These are phyloP conservation scores for Mycotypha africana DNA, from an alignment of 371 early-diverging fungal species.

Conservation along the genomic window DNA sequence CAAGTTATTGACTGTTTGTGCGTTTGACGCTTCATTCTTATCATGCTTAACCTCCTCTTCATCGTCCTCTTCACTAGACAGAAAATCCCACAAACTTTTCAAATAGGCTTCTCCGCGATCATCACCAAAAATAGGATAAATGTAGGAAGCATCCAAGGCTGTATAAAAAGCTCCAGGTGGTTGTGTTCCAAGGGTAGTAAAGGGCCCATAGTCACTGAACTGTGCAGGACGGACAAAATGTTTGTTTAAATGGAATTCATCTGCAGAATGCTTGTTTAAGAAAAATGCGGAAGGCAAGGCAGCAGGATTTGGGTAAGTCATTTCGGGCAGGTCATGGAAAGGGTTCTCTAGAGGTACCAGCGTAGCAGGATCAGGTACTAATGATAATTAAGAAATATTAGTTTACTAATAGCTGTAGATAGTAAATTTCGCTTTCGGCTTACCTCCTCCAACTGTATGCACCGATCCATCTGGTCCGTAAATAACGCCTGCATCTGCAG, in stretches of 20 bases:
- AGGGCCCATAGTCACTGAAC: slow-evolving; percentile 53
- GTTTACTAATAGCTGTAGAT: not conserved
- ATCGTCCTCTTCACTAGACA: slow-evolving; percentile 31
- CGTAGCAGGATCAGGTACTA: slow-evolving; percentile 20
- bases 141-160: slow-evolving; percentile 39
- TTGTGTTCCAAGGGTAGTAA: slow-evolving; percentile 41
- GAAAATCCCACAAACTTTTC: slow-evolving; percentile 56
- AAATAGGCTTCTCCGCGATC: slow-evolving; percentile 61
- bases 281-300: slow-evolving; percentile 43
- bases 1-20: no score
- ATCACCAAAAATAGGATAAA: slow-evolving; percentile 57
- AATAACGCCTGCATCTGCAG: slow-evolving; percentile 33
- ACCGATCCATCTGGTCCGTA: slow-evolving; percentile 45
- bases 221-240: slow-evolving; percentile 36
- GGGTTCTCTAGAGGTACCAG: slow-evolving; percentile 20
- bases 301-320: slow-evolving; percentile 33
- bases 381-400: not conserved
- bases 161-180: slow-evolving; percentile 47
- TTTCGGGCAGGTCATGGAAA: slow-evolving; percentile 31
- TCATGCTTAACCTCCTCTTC: not conserved
- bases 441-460: slow-evolving; percentile 35
- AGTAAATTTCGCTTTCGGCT: not conserved
- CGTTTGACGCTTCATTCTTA: not conserved
- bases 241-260: slow-evolving; percentile 32
- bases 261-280: slow-evolving; percentile 23